Evolutionary conservation across 2,329 filamentous ascomycete genomes (phyloP).

Genomic region (Claviceps monticola): DNA sequence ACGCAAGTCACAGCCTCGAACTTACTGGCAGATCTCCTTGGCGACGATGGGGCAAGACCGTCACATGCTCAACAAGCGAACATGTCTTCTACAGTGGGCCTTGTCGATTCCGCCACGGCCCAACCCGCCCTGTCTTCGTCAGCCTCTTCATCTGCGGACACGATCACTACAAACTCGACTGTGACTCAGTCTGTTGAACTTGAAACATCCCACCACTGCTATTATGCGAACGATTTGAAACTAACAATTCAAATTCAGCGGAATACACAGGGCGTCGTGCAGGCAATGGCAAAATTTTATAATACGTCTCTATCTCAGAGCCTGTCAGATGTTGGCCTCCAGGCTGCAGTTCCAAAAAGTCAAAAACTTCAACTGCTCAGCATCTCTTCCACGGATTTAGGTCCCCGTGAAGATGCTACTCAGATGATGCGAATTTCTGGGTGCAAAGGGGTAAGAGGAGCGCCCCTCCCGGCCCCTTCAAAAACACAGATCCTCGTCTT

Average conservation of each 20-base stretch:
- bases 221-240: conserved; percentile 72
- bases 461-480: not conserved
- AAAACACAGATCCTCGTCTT: not conserved
- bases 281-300: conserved; percentile 71
- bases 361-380: conserved; percentile 87
- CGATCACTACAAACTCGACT: conserved; percentile 37
- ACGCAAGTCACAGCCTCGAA: conserved; percentile 62
- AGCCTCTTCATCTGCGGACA: conserved; percentile 31
- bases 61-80: conserved; percentile 40
- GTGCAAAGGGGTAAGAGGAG: conserved; percentile 68
- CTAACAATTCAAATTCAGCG: conserved; percentile 76
- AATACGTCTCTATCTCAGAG: conserved; percentile 55
- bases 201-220: conserved; percentile 54
- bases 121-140: conserved; percentile 18
- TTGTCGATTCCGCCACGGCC: conserved; percentile 48
- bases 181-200: conserved; percentile 24
- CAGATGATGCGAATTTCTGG: conserved; percentile 82
- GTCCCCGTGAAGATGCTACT: conserved; percentile 66
- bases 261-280: conserved; percentile 63
- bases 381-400: conserved; percentile 70
- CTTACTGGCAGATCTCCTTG: conserved; percentile 81
- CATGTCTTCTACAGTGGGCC: conserved; percentile 72
- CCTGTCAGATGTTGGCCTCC: conserved; percentile 66
- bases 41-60: conserved; percentile 42
- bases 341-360: conserved; percentile 91